These are phyloP conservation scores for Yamadazyma taylorii DNA, from an alignment of 1,139 yeast genomes.

Conservation along the genomic window DNA sequence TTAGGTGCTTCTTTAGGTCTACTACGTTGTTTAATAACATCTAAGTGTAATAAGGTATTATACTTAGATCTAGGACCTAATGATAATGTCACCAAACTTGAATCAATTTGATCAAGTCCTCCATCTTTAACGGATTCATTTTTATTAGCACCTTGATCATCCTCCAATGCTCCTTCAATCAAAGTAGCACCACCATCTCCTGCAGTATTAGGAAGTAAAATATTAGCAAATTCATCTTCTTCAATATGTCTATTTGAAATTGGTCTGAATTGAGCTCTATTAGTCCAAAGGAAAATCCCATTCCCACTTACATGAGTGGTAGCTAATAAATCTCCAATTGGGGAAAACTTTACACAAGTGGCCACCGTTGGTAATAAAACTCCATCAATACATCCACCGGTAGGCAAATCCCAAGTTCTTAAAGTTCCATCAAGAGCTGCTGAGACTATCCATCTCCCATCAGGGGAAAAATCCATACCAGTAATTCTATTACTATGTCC, in stretches of 20 bases:
- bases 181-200: constrained; percentile 79
- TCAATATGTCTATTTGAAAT: constrained; percentile 74
- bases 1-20: constrained; percentile 89
- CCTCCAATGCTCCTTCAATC: constrained; percentile 71
- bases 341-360: constrained; percentile 78
- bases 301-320: constrained; percentile 90
- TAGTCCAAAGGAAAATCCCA: constrained; percentile 92
- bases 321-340: constrained; percentile 87
- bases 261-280: constrained; percentile 78
- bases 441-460: constrained; percentile 93
- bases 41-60: constrained; percentile 76
- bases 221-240: constrained; percentile 65
- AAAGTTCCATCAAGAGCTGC: constrained; percentile 83
- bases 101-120: constrained; percentile 59
- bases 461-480: constrained; percentile 86
- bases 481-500: constrained; percentile 93
- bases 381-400: constrained; percentile 97
- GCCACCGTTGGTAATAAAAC: constrained; percentile 75
- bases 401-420: constrained; percentile 96
- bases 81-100: constrained; percentile 69
- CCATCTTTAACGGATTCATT: constrained; percentile 17
- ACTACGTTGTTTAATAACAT: constrained; percentile 79
- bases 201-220: constrained; percentile 71
- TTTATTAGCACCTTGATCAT: constrained; percentile 24
- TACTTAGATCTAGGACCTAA: constrained; percentile 76